phyloP scores from a whole-genome alignment of 2,329 filamentous ascomycete species.

The Aspergillus proliferans region DNA sequence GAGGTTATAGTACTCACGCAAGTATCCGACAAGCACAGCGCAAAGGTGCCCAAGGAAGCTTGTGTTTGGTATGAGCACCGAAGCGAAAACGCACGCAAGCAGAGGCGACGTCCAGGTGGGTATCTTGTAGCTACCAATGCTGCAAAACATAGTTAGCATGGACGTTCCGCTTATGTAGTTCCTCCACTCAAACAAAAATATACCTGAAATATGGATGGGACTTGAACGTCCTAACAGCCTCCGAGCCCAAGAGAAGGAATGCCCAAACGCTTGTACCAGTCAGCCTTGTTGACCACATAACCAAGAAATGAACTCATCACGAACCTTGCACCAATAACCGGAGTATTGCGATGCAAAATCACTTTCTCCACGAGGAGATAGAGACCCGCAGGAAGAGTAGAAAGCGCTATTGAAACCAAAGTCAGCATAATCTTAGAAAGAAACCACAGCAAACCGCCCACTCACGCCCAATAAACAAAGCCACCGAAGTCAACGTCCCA shows the following conservation, averaged over 20 bases:
- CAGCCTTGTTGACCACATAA: slow-evolving; percentile 5
- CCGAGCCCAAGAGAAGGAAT: slow-evolving; percentile 76
- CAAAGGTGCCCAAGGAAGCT: slow-evolving; percentile 83
- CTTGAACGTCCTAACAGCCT: slow-evolving; percentile 79
- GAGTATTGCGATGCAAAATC: slow-evolving; percentile 63
- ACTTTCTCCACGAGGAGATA: slow-evolving; percentile 75
- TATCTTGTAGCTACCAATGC: slow-evolving; percentile 60
- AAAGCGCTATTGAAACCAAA: slow-evolving; percentile 52
- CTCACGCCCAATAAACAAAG: slow-evolving; percentile 87
- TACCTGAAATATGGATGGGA: slow-evolving; percentile 70
- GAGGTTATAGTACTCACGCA: slow-evolving; percentile 54
- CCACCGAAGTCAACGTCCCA: slow-evolving; percentile 80
- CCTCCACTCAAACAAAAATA: slow-evolving; percentile 1
- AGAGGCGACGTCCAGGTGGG: slow-evolving; percentile 90
- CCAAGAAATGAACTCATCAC: slow-evolving; percentile 12
- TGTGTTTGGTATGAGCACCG: slow-evolving; percentile 70
- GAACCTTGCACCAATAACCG: slow-evolving; percentile 77
- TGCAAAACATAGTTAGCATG: slow-evolving; percentile 24
- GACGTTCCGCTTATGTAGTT: not conserved
- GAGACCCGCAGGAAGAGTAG: slow-evolving; percentile 71
- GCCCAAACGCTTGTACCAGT: slow-evolving; percentile 68
- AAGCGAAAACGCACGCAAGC: slow-evolving; percentile 66
- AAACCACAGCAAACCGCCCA: slow-evolving; percentile 15
- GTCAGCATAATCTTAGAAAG: slow-evolving; percentile 13
- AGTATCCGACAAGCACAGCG: slow-evolving; percentile 75